phyloP scores from a whole-genome alignment of 176 grass and related monocot genomes.

The Pontederia paniculata region DNA sequence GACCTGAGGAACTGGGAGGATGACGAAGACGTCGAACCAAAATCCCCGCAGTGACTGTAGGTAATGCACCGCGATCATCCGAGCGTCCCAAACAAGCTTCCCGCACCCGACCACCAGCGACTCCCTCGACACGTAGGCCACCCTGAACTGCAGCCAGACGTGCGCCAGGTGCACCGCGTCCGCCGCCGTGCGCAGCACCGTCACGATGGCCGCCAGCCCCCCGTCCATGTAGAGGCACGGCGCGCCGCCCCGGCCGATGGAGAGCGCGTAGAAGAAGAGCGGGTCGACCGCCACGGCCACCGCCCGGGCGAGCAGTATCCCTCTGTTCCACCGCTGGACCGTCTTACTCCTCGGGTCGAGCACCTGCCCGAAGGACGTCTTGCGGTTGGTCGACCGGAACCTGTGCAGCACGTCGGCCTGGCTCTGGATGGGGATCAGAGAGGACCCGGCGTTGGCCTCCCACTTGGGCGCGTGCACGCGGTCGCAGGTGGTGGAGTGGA shows the following conservation, averaged over 20 bases:
- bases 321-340: conserved; percentile 80
- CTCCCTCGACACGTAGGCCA: conserved; percentile 89
- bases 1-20: conserved; percentile 92
- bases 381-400: conserved; percentile 6
- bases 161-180: conserved; percentile 59
- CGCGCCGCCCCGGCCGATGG: conserved; percentile 29
- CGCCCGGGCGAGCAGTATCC: conserved; percentile 61
- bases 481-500: conserved; percentile 96
- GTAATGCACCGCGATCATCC: conserved; percentile 70
- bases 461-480: conserved; percentile 67
- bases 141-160: conserved; percentile 79
- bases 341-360: conserved; percentile 73
- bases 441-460: conserved; percentile 86
- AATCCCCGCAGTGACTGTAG: conserved; percentile 51
- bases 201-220: conserved; percentile 42
- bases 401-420: not conserved
- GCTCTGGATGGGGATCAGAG: conserved; percentile 69
- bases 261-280: conserved; percentile 92
- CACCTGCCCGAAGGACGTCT: conserved; percentile 54
- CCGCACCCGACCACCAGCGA: conserved; percentile 91
- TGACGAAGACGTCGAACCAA: conserved; percentile 89
- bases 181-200: conserved; percentile 51
- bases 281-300: conserved; percentile 69
- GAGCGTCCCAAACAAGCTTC: conserved; percentile 94
- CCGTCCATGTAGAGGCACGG: conserved; percentile 56